A percentile compares a stretch with the other conserved stretches of the same genome.
phyloP scores from a whole-genome alignment of 352 stramenopile genomes.

The Phytophthora brassicae region DNA sequence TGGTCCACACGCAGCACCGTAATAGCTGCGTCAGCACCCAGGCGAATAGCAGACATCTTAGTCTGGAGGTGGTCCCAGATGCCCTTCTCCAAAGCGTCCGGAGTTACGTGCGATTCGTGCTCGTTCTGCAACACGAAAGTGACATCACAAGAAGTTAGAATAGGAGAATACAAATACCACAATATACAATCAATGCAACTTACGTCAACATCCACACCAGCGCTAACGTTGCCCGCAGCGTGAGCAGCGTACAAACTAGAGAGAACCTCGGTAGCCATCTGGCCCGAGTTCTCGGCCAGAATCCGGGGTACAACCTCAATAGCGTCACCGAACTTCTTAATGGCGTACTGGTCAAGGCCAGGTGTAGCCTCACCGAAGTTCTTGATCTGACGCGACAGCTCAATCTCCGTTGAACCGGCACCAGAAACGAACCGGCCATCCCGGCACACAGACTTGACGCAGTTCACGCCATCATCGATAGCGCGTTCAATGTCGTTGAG shows the following conservation, averaged over 20 bases:
- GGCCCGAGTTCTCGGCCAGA: slow-evolving; percentile 97
- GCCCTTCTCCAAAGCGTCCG: slow-evolving; percentile 67
- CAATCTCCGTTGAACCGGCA: slow-evolving; percentile 95
- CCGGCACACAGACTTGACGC: slow-evolving; percentile 94
- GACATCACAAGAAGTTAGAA: slow-evolving; percentile 27
- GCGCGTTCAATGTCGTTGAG: slow-evolving; percentile 98
- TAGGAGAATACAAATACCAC: not conserved
- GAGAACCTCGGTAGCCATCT: slow-evolving; percentile 94
- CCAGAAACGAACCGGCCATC: slow-evolving; percentile 95
- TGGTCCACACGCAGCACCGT: slow-evolving; percentile 99
- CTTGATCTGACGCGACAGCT: slow-evolving; percentile 94
- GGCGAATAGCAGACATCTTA: slow-evolving; percentile 96
- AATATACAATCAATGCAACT: slow-evolving; percentile 15
- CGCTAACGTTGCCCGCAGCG: slow-evolving; percentile 88
- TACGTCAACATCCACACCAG: slow-evolving; percentile 95
- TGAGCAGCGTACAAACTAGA: slow-evolving; percentile 95
- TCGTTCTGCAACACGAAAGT: slow-evolving; percentile 49
- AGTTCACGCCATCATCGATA: slow-evolving; percentile 98
- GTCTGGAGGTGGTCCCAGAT: slow-evolving; percentile 95
- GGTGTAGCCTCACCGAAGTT: slow-evolving; percentile 94
- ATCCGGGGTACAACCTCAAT: slow-evolving; percentile 98
- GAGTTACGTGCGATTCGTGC: slow-evolving; percentile 78
- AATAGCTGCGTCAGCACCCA: slow-evolving; percentile 97
- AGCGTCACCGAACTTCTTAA: slow-evolving; percentile 98
- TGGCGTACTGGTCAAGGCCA: slow-evolving; percentile 99